These are phyloP conservation scores for Mycena kentingensis DNA, from an alignment of 768 basidiomycete genomes.

Conservation along the genomic window DNA sequence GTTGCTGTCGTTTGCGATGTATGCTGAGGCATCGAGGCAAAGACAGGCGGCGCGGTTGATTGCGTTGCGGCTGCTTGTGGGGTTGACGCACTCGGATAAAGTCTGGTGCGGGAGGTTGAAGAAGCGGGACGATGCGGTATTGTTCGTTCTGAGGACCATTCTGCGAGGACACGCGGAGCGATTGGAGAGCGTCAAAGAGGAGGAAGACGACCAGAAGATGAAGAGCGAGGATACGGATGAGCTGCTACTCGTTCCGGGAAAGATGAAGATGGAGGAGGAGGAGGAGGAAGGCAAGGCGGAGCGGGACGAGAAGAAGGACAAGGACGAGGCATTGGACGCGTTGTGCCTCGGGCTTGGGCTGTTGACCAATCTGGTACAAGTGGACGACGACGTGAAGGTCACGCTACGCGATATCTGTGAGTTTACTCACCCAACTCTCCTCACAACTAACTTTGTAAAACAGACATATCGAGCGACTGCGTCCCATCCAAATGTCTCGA, in stretches of 20 bases:
- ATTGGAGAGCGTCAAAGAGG: constrained; percentile 23
- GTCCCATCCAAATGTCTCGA: constrained; percentile 50
- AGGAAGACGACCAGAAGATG: constrained; percentile 20
- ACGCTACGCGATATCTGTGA: constrained; percentile 51
- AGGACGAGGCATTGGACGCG: constrained; percentile 58
- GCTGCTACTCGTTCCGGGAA: constrained; percentile 16
- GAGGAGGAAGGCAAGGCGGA: constrained; percentile 20
- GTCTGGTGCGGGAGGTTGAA: constrained; percentile 59
- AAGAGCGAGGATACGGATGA: constrained; percentile 5
- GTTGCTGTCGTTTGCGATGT: constrained; percentile 54
- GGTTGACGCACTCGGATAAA: constrained; percentile 63
- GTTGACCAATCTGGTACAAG: constrained; percentile 75
- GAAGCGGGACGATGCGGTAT: constrained; percentile 46
- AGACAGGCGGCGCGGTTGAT: constrained; percentile 19
- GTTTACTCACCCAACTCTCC: constrained; percentile 23
- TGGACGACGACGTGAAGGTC: constrained; percentile 48
- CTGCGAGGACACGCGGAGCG: constrained; percentile 37
- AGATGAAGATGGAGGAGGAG: constrained; percentile 5
- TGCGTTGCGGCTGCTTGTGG: constrained; percentile 67
- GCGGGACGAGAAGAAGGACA: constrained; percentile 24
- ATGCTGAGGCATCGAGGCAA: constrained; percentile 41
- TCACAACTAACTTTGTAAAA: background rate
- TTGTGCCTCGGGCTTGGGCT: constrained; percentile 76
- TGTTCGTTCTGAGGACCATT: constrained; percentile 51
- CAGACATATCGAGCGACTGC: constrained; percentile 37